phyloP scores from a whole-genome alignment of 2,329 filamentous ascomycete species.

The Cladosporium sp. region DNA sequence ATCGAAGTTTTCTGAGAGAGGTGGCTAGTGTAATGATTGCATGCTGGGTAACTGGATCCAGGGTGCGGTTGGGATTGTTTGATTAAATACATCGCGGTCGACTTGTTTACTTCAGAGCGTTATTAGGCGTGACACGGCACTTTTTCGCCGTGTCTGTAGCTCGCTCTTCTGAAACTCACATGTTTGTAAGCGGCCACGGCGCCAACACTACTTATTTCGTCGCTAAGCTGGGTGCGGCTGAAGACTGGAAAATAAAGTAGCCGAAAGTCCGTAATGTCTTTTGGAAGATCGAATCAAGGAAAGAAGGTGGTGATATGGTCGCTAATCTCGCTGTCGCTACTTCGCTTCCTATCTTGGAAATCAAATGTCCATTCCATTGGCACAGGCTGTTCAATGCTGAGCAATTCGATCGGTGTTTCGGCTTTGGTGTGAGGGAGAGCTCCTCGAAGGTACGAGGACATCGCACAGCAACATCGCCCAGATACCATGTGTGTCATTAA shows the following conservation, averaged over 20 bases:
- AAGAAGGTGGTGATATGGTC: not conserved
- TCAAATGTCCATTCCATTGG: not conserved
- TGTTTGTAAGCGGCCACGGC: not conserved
- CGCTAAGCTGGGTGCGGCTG: not conserved
- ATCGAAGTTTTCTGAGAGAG: not conserved
- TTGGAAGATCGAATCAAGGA: not conserved
- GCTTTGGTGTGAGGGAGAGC: not conserved
- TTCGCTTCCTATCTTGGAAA: not conserved
- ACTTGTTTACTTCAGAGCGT: not conserved
- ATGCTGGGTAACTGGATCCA: not conserved
- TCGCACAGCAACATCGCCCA: not conserved
- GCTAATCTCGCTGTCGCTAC: not conserved
- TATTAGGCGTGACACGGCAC: not conserved
- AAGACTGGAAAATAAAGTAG: not conserved
- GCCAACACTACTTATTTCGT: not conserved
- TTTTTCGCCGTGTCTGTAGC: not conserved
- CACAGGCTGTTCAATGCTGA: not conserved
- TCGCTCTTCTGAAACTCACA: not conserved
- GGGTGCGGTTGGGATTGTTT: not conserved
- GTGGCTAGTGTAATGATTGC: not conserved
- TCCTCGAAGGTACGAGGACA: not conserved
- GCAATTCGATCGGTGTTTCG: not conserved
- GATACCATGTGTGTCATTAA: no score
- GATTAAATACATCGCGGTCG: not conserved
- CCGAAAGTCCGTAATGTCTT: not conserved